A percentile compares a stretch with the other conserved stretches of the same genome.
Conservation (phyloP, 73 alveolate genomes). For the Paramecium primaurelia region DNA sequence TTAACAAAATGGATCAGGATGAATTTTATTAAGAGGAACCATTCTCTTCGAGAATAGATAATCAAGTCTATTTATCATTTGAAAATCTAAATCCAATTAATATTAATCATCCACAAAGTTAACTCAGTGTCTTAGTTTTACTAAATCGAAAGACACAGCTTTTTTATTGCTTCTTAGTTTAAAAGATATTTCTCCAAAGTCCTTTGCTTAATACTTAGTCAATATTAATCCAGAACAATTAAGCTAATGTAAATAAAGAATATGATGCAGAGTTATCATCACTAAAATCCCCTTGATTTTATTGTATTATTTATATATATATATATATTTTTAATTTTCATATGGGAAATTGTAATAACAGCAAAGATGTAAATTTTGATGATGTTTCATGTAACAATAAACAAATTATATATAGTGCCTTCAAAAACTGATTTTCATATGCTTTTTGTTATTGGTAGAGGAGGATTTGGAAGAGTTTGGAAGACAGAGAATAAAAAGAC, state of each 20-base stretch:
- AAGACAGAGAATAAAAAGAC: slow-evolving; percentile 33
- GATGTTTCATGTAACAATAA: neutral
- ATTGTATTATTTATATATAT: neutral
- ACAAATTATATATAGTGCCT: neutral
- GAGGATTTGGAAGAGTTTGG: slow-evolving; percentile 69
- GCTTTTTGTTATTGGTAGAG: slow-evolving; percentile 66
- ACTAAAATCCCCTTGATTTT: neutral
- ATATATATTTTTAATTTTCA: neutral
- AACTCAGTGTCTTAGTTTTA: no score
- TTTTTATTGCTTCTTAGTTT: no score
- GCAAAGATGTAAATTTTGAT: neutral
- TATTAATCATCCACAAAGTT: no score
- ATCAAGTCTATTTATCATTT: no score
- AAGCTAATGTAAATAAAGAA: neutral
- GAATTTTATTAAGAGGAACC: no score
- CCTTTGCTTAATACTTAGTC: neutral
- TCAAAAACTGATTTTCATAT: neutral
- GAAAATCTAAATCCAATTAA: no score
- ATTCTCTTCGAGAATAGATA: no score
- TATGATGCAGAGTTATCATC: neutral
- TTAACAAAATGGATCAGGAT: no score
- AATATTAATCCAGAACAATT: neutral
- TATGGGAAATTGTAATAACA: neutral
- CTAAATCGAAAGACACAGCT: no score
- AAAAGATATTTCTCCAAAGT: neutral